phyloP scores from a whole-genome alignment of 805 yeast species.

The Kodamaea neixiangensis region DNA sequence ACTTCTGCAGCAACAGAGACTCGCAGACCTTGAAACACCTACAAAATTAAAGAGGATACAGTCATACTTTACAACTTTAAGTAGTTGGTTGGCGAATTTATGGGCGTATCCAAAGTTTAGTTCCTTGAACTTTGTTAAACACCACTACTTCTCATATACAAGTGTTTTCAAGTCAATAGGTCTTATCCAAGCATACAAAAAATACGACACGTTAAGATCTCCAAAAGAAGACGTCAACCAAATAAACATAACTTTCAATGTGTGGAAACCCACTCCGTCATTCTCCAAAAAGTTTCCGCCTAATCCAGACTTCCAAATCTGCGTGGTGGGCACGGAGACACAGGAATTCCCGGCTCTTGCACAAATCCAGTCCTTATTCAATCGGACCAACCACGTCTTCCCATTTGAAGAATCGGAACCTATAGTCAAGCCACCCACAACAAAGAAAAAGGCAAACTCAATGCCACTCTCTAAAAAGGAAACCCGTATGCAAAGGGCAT shows the following conservation, averaged over 20 bases:
- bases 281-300: conserved; percentile 74
- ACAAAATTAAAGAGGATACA: neutral
- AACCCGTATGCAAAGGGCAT: conserved; percentile 21
- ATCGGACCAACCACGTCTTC: conserved; percentile 11
- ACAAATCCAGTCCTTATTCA: conserved; percentile 39
- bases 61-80: neutral
- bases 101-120: conserved; percentile 16
- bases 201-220: neutral
- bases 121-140: conserved; percentile 20
- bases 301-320: conserved; percentile 72
- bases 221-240: neutral
- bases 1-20: conserved; percentile 1
- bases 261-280: conserved; percentile 80
- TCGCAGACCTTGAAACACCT: neutral
- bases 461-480: conserved; percentile 28
- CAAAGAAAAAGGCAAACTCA: conserved; percentile 3
- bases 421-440: neutral
- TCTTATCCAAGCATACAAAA: conserved; percentile 18
- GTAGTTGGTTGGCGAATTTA: conserved; percentile 3
- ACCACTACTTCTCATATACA: conserved; percentile 30
- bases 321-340: conserved; percentile 52
- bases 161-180: conserved; percentile 24
- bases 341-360: conserved; percentile 47
- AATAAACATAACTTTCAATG: conserved; percentile 52
- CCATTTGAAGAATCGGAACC: conserved; percentile 2